These are phyloP conservation scores for Hypocreales sp. DNA, from an alignment of 2,329 filamentous ascomycete genomes.

Conservation along the genomic window DNA sequence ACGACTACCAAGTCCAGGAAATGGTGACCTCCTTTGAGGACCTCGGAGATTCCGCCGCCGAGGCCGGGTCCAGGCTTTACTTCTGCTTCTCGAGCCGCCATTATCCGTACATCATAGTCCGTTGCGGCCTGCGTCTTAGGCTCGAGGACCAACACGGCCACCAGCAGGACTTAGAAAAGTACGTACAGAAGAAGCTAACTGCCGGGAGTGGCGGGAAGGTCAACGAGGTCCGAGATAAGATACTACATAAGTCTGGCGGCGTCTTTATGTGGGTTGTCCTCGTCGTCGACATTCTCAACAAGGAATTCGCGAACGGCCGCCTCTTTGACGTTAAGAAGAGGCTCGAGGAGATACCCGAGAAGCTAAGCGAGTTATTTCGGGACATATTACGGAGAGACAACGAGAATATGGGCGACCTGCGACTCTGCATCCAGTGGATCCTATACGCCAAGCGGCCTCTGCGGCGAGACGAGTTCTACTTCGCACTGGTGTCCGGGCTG, in stretches of 20 bases:
- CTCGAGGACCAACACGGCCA: no score
- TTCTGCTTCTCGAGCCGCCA: no score
- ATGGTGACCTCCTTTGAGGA: no score
- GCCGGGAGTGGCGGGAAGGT: no score
- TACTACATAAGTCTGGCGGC: background rate
- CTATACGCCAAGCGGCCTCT: constrained; percentile 31
- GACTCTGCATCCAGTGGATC: constrained; percentile 34
- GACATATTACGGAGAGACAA: constrained; percentile 32
- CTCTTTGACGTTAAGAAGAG: constrained; percentile 8
- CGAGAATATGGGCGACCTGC: constrained; percentile 21
- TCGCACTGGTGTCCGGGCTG: constrained; percentile 5
- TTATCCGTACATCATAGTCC: no score
- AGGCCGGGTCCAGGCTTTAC: no score
- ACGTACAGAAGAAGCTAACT: no score
- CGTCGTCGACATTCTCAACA: constrained; percentile 2
- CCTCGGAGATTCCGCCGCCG: no score
- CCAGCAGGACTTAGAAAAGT: no score
- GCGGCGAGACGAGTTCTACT: constrained; percentile 25
- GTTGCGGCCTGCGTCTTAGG: no score
- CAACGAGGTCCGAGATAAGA: no score
- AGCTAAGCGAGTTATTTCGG: constrained; percentile 31
- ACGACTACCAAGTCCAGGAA: no score
- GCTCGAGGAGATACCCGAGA: constrained; percentile 18
- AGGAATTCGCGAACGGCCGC: constrained; percentile 6
- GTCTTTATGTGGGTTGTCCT: constrained; percentile 5